phyloP scores from a whole-genome alignment of 2,329 filamentous ascomycete species.

The Helotiales sp. region DNA sequence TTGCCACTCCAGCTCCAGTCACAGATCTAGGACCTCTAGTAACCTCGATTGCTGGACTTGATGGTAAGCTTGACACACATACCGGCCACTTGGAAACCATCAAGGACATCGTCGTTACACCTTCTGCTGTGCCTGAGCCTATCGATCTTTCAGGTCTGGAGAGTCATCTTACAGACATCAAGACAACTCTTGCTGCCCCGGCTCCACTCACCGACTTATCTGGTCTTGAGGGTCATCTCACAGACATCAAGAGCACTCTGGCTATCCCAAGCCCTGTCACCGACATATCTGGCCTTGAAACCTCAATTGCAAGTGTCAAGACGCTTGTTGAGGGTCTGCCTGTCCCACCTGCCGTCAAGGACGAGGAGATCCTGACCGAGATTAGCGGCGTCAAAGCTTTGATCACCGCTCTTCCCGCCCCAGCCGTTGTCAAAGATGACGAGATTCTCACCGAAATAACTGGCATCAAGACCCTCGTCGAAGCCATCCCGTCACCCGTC shows the following conservation, averaged over 20 bases:
- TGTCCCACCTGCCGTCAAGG: conserved; percentile 9
- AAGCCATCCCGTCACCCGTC: conserved; percentile 3
- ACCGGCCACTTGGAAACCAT: neutral
- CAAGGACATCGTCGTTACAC: neutral
- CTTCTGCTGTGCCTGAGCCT: conserved; percentile 1
- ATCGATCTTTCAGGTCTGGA: conserved; percentile 2
- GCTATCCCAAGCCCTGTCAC: too few relatives aligned
- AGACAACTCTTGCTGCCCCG: conserved; percentile 4
- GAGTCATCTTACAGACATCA: conserved; percentile 6
- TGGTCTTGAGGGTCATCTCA: conserved; percentile 1
- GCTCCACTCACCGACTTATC: conserved; percentile 2
- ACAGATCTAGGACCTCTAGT: too few relatives aligned
- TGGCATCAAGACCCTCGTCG: conserved; percentile 9
- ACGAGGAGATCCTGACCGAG: conserved; percentile 11
- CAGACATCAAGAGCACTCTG: neutral
- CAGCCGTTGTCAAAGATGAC: conserved; percentile 8
- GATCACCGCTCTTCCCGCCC: conserved; percentile 6
- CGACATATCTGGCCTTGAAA: too few relatives aligned
- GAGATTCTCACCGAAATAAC: conserved; percentile 13
- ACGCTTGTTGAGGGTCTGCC: conserved; percentile 17
- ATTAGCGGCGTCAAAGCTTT: conserved; percentile 2
- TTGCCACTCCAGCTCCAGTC: neutral
- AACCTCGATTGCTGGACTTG: too few relatives aligned
- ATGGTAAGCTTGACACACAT: conserved; percentile 4
- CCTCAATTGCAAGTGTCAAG: conserved; percentile 10